Evolutionary conservation across 2,329 filamentous ascomycete species (phyloP).

Genomic region (Aureobasidium mangrovei): DNA sequence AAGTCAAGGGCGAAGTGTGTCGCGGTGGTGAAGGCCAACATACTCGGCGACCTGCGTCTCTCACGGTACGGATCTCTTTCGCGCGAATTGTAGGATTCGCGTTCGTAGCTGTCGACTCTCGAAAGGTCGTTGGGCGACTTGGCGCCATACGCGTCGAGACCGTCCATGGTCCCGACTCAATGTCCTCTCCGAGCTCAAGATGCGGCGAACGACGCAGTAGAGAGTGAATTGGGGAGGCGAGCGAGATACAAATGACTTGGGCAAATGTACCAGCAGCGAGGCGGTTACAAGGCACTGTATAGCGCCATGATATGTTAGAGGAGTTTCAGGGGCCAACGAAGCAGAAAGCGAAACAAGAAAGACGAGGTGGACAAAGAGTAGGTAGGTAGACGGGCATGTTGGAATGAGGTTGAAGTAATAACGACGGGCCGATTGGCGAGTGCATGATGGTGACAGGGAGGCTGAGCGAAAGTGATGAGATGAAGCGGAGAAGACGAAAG

Average conservation of each 20-base stretch:
- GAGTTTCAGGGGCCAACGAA: not conserved
- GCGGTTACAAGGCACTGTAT: conserved; percentile 4
- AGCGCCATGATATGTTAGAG: conserved; percentile 13
- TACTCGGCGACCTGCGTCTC: conserved; percentile 16
- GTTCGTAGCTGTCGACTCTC: conserved; percentile 12
- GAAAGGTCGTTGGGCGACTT: conserved; percentile 12
- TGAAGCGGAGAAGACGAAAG: not conserved
- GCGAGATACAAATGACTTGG: too few species aligned
- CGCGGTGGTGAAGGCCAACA: not conserved
- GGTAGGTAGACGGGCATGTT: conserved; percentile 2
- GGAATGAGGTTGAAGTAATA: conserved; percentile 15
- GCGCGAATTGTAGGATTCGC: conserved; percentile 10
- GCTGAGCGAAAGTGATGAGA: conserved; percentile 18
- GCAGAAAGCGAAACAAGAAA: conserved; percentile 4
- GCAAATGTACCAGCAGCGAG: not conserved
- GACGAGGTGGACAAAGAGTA: conserved; percentile 20
- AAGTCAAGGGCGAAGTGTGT: not conserved
- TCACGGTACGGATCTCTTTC: conserved; percentile 21
- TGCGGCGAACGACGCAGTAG: not conserved
- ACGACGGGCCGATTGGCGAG: conserved; percentile 8
- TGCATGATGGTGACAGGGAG: conserved; percentile 20
- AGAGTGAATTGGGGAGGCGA: not conserved
- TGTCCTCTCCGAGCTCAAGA: not conserved
- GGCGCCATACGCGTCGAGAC: not conserved
- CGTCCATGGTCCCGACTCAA: conserved; percentile 4